Conservation (phyloP, 2,329 filamentous ascomycete genomes). For the Arthrobotrys musiformis region DNA sequence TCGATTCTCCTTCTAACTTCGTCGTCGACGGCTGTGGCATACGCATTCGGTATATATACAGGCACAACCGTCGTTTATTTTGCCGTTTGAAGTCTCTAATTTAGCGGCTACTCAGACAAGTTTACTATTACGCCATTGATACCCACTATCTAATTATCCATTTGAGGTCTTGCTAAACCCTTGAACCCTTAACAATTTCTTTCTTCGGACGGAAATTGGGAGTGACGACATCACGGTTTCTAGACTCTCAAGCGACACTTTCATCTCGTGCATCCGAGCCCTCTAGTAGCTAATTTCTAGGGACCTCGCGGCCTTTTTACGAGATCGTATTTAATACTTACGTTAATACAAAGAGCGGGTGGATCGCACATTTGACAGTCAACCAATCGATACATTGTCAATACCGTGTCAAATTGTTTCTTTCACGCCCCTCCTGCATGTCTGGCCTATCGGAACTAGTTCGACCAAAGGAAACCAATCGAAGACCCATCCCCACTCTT, state of each 20-base stretch:
- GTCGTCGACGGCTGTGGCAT: not conserved
- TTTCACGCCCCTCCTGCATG: conserved; percentile 19
- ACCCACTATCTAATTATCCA: conserved; percentile 1
- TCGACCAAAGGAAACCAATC: conserved; percentile 10
- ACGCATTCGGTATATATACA: conserved; percentile 33
- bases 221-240: conserved; percentile 38
- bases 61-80: not conserved
- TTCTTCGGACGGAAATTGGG: conserved; percentile 33
- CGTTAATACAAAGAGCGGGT: conserved; percentile 29
- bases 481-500: conserved; percentile 9
- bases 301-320: not conserved
- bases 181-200: conserved; percentile 43
- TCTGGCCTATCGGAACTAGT: conserved; percentile 51
- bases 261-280: conserved; percentile 33
- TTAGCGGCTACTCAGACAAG: conserved; percentile 3
- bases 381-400: conserved; percentile 41
- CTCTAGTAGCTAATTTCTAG: conserved; percentile 8
- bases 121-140: conserved; percentile 36
- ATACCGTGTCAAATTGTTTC: conserved; percentile 39
- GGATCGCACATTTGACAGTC: conserved; percentile 18
- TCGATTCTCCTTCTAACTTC: conserved; percentile 8
- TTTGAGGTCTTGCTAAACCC: conserved; percentile 11
- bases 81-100: conserved; percentile 10
- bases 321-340: not conserved
- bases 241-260: conserved; percentile 32